Evolutionary conservation across 2,329 filamentous ascomycete genomes (phyloP).

Genomic region (Tolypocladium album): DNA sequence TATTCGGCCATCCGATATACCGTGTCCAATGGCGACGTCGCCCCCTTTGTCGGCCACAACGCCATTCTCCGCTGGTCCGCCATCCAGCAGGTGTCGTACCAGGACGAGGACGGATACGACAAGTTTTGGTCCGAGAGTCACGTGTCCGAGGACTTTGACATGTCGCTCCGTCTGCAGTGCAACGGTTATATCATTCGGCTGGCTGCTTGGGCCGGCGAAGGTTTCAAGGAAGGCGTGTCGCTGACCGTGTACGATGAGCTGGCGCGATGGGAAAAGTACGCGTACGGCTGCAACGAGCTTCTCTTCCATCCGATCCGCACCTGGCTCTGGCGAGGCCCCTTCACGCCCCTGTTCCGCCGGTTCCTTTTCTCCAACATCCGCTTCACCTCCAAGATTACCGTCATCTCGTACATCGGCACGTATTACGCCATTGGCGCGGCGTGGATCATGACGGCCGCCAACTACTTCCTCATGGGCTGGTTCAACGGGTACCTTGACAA

Average conservation of each 20-base stretch:
- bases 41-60: slow-evolving; percentile 74
- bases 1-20: slow-evolving; percentile 69
- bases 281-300: slow-evolving; percentile 74
- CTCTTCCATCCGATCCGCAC: slow-evolving; percentile 68
- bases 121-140: slow-evolving; percentile 77
- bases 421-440: slow-evolving; percentile 71
- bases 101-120: slow-evolving; percentile 59
- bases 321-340: slow-evolving; percentile 64
- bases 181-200: slow-evolving; percentile 63
- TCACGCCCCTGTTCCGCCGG: slow-evolving; percentile 65
- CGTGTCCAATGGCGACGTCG: slow-evolving; percentile 67
- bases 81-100: slow-evolving; percentile 62
- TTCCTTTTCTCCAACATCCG: slow-evolving; percentile 67
- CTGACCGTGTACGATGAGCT: slow-evolving; percentile 78
- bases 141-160: slow-evolving; percentile 74
- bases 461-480: slow-evolving; percentile 70
- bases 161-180: slow-evolving; percentile 66
- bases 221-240: slow-evolving; percentile 75
- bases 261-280: slow-evolving; percentile 79
- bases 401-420: slow-evolving; percentile 68
- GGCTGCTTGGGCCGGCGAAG: slow-evolving; percentile 62
- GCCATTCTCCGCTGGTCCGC: slow-evolving; percentile 67
- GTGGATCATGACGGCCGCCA: slow-evolving; percentile 61
- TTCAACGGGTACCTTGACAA: slow-evolving; percentile 69
- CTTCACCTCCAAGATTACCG: slow-evolving; percentile 64